Evolutionary conservation across 768 basidiomycete genomes (phyloP).

Genomic region (Termitomyces sp.): DNA sequence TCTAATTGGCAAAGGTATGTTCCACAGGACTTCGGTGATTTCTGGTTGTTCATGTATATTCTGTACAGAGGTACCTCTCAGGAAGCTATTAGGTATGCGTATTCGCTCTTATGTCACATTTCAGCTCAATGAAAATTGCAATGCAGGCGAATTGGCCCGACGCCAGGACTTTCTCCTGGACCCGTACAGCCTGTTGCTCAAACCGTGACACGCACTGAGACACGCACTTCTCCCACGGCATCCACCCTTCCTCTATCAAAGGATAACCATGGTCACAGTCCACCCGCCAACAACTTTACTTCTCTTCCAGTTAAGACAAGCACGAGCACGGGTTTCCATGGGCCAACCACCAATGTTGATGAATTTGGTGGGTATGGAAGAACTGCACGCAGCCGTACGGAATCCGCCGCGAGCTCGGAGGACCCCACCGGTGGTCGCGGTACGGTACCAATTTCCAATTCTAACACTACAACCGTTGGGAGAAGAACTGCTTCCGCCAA

Average conservation of each 20-base stretch:
- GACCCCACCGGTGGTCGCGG: conserved; percentile 12
- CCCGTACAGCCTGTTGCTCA: conserved; percentile 15
- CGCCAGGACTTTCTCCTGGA: conserved; percentile 39
- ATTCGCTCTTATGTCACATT: conserved; percentile 14
- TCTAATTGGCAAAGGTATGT: conserved; percentile 84
- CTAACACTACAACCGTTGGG: conserved; percentile 5
- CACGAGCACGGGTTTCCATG: not conserved
- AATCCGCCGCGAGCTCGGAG: conserved; percentile 13
- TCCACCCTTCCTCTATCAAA: conserved; percentile 11
- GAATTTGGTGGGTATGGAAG: conserved; percentile 18
- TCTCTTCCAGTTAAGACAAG: not conserved
- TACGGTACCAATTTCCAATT: not conserved
- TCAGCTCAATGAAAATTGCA: not conserved
- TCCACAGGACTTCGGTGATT: not conserved
- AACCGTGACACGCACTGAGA: conserved; percentile 5
- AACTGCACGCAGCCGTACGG: conserved; percentile 14
- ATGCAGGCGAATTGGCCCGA: conserved; percentile 41
- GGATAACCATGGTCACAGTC: conserved; percentile 1
- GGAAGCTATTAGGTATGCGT: conserved; percentile 53
- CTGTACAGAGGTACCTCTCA: conserved; percentile 57
- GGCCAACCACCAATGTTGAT: conserved; percentile 9
- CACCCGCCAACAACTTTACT: not conserved
- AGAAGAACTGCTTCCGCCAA: conserved; percentile 22
- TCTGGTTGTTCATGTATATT: conserved; percentile 4
- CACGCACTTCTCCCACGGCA: conserved; percentile 3